A percentile compares a stretch with the other conserved stretches of the same genome.
Evolutionary conservation across 495 filamentous ascomycete genomes (phyloP).

Genomic region (Trichocladium antarcticum): DNA sequence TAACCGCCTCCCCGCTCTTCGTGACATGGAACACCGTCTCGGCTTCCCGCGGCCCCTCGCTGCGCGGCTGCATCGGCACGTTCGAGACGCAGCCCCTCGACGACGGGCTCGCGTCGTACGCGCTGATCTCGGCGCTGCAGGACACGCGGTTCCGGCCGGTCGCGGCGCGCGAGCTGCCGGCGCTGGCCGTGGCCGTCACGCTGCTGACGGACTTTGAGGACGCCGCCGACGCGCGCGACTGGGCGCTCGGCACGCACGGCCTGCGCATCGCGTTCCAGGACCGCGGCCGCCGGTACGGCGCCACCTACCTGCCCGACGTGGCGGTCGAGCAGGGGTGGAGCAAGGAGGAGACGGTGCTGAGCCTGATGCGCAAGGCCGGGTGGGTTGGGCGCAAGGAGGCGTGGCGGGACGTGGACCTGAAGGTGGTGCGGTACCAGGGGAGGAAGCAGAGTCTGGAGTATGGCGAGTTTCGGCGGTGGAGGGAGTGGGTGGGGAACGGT

Average conservation of each 20-base stretch:
- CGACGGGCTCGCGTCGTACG: slow-evolving; percentile 64
- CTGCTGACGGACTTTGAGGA: slow-evolving; percentile 68
- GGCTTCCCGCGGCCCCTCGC: slow-evolving; percentile 44
- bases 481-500: slow-evolving; percentile 50
- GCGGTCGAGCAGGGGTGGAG: slow-evolving; percentile 89
- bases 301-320: slow-evolving; percentile 90
- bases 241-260: slow-evolving; percentile 77
- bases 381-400: slow-evolving; percentile 57
- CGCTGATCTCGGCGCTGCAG: slow-evolving; percentile 79
- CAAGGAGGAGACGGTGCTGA: slow-evolving; percentile 81
- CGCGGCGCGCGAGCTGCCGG: slow-evolving; percentile 50
- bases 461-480: slow-evolving; percentile 64
- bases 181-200: slow-evolving; percentile 59
- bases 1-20: slow-evolving; percentile 59
- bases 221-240: slow-evolving; percentile 63
- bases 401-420: slow-evolving; percentile 69
- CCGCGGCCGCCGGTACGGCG: slow-evolving; percentile 54
- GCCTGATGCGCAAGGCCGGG: slow-evolving; percentile 88
- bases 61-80: slow-evolving; percentile 94
- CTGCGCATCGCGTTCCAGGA: slow-evolving; percentile 65
- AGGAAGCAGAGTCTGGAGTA: slow-evolving; percentile 58
- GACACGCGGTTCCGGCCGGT: slow-evolving; percentile 81
- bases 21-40: slow-evolving; percentile 86
- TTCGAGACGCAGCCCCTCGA: slow-evolving; percentile 71
- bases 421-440: slow-evolving; percentile 72